phyloP scores from a whole-genome alignment of 2,329 filamentous ascomycete genomes.

The Aspergillus ochraceus region DNA sequence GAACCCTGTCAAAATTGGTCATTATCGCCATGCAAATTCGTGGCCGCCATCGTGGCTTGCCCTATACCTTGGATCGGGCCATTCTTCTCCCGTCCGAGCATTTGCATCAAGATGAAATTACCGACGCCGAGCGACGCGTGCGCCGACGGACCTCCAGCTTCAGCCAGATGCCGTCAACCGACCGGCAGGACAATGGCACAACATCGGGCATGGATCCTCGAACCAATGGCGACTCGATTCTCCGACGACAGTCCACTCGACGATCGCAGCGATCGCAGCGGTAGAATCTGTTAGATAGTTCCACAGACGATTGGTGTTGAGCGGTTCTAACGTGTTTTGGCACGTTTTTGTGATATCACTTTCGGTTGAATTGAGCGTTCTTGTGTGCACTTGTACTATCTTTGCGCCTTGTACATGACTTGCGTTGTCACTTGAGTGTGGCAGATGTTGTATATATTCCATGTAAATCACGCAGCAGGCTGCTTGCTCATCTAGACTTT shows the following conservation, averaged over 20 bases:
- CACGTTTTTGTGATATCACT: background rate
- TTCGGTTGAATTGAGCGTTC: background rate
- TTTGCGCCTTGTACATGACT: no score
- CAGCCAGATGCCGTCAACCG: conserved; percentile 29
- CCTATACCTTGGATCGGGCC: conserved; percentile 68
- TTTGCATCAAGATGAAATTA: conserved; percentile 61
- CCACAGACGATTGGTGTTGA: background rate
- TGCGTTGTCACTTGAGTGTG: no score
- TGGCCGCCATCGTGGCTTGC: conserved; percentile 64
- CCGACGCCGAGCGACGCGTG: conserved; percentile 50
- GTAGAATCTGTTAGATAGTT: conserved; percentile 5
- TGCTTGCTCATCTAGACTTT: background rate
- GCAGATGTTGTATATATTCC: no score
- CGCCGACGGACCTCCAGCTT: conserved; percentile 39
- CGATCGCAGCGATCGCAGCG: conserved; percentile 24
- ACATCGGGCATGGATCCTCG: conserved; percentile 3
- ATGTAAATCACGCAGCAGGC: no score
- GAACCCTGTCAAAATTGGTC: conserved; percentile 64
- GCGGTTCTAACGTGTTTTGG: background rate
- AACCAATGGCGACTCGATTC: conserved; percentile 20
- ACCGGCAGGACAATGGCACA: conserved; percentile 12
- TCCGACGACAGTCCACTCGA: conserved; percentile 31
- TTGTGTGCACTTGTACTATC: background rate
- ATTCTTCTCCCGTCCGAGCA: conserved; percentile 67
- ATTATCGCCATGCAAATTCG: conserved; percentile 68